Evolutionary conservation across 768 basidiomycete species (phyloP), one percentile per base, ranked within the genome.

Genomic region (Trametes cinnabarina): DNA sequence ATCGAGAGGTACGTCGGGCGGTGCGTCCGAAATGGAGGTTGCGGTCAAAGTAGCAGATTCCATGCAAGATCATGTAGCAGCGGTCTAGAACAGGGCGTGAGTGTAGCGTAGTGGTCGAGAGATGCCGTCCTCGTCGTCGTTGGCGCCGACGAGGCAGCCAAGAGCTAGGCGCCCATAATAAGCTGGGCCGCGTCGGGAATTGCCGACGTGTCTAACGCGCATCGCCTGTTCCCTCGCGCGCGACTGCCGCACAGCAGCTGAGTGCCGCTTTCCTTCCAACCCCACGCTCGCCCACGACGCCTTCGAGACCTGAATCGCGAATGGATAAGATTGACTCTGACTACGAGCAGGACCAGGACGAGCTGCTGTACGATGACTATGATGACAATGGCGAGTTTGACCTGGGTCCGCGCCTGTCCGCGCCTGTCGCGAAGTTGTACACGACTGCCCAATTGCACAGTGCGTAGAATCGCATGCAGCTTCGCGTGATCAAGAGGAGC

Each of bases 361-460:
- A 63, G 40, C 55, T 63, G 25, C 23, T 58, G 9, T 46, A 54
- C n/a, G 58, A 65, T 0, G 62, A 60, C 30, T 63, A 60, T 4
- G 61, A 60, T 41, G 62, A 63, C 42, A 19, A 28, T 17, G 43
- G 47, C 15, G 56, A 42, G 1, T 70, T 70, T 51, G 57, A 52
- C 47, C 62, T 70, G 8, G 66, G 66, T 34, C 48, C 53, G 3
- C 57, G 63, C 7, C 58, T 70, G 6, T 39, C 57, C 4, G 44
- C 59, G 0, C 68, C 68, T 0, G 20, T 30, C 1, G 67, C 68
- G 4, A 22, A 61, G 20, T 47, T 66, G 28, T 69, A 68, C 20
- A 64, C 66, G 0, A 60, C 66, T 4, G 46, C 59, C 12, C 51
- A 66, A 6, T 26, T 70, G 2, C 69, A 70, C 25, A 54, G 69